Evolutionary conservation across 192 early-diverging fungal genomes (phyloP).

Genomic region (Mortierella alpina): DNA sequence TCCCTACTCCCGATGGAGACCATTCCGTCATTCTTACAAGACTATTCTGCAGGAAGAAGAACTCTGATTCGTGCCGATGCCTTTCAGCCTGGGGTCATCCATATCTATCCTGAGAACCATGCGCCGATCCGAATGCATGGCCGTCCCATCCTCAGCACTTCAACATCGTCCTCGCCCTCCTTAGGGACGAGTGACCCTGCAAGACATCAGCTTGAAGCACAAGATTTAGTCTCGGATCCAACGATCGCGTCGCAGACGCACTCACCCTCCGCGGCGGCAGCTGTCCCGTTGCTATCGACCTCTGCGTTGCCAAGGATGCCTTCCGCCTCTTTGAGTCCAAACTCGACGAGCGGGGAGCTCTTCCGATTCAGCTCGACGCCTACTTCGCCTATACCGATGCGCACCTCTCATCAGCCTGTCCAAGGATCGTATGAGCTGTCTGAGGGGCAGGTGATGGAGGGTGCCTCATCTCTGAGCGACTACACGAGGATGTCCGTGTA

Average conservation of each 20-base stretch:
- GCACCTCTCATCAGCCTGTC: no score
- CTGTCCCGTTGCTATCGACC: neutral
- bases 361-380: neutral
- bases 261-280: neutral
- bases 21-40: slow-evolving; percentile 20
- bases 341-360: neutral
- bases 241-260: neutral
- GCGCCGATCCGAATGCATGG: slow-evolving; percentile 43
- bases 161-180: neutral
- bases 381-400: neutral
- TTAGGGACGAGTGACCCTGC: no score
- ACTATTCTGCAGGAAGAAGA: neutral
- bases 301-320: neutral
- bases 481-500: no score
- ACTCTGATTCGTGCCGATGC: slow-evolving; percentile 34
- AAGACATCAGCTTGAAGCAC: no score
- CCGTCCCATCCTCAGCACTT: slow-evolving; percentile 20
- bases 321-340: neutral
- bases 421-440: no score
- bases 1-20: neutral
- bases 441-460: no score
- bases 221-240: no score
- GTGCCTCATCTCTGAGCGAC: no score
- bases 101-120: slow-evolving; percentile 41
- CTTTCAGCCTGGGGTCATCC: slow-evolving; percentile 25